Base-by-base conservation (phyloP, 1,139 yeast species). In the Groenewaldozyma sp. region DNA sequence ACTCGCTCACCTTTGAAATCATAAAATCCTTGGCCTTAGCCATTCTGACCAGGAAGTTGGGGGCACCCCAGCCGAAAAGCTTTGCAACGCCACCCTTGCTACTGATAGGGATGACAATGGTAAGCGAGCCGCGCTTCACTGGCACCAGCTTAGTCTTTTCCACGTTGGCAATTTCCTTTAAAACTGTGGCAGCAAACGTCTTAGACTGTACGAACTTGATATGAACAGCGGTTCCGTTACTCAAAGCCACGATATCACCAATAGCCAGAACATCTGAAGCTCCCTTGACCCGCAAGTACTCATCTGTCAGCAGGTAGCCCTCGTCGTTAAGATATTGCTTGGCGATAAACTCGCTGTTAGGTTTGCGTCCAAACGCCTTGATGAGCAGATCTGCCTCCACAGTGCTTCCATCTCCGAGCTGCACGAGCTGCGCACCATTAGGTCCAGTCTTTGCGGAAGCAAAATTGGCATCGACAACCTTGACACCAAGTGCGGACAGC, bases 281-380 rank as follows among this genome's bases (percentile, higher is more conserved):
- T 24, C 52, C 55, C 36, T 44, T 41, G 34, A 54, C 50, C 11
- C 52, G 41, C 36, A 56, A 34, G 33, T 48, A 36, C 7, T 38
- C 40, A 38, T 56, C 58, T 7, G 46, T 40, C 10, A 36, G 35
- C 3, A 51, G 46, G 21, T 34, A 51, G n/a, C 50, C 47, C 2
- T 34, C 28, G 13, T 40, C 38, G 28, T 45, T 47, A 17, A 54
- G 46, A 11, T 47, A 33, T 19, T 34, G 19, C 11, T 37, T 13
- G 16, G 46, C 51, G 35, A 56, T 31, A 44, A 46, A 56, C 10
- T 40, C 43, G 22, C 57, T 47, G 40, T 54, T 54, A 16, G 59
- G 53, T 1, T 28, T 41, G 7, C 47, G 40, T 7, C 60, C 58
- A 22, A 35, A 17, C 16, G 51, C 43, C 3, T 48, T 37, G 35